phyloP scores from a whole-genome alignment of 2,329 filamentous ascomycete genomes.

The Colletotrichum paranaense region DNA sequence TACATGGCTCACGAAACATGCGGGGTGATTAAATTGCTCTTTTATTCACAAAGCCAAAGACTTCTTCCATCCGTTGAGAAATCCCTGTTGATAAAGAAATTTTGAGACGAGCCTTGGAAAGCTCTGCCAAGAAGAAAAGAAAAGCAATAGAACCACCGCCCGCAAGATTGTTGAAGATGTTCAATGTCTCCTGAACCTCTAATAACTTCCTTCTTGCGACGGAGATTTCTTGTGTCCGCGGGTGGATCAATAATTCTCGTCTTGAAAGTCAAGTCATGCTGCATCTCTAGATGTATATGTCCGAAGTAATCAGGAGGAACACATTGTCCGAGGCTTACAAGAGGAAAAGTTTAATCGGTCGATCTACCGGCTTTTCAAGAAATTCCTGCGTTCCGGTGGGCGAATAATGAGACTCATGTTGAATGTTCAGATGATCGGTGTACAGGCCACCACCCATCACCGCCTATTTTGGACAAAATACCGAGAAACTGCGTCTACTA shows the following conservation, averaged over 20 bases:
- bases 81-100: too few relatives aligned
- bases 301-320: background rate
- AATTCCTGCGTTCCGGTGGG: background rate
- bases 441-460: background rate
- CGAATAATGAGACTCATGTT: background rate
- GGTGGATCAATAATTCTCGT: background rate
- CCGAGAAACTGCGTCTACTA: background rate
- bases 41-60: too few relatives aligned
- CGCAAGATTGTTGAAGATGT: too few relatives aligned
- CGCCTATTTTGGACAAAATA: conserved; percentile 11
- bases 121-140: too few relatives aligned
- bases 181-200: too few relatives aligned
- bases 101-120: too few relatives aligned
- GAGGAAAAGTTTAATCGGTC: background rate
- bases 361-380: background rate
- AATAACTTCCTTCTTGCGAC: background rate
- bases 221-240: background rate
- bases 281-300: background rate
- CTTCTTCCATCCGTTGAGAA: too few relatives aligned
- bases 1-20: too few relatives aligned
- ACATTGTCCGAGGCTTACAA: background rate
- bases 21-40: too few relatives aligned
- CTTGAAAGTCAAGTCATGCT: background rate
- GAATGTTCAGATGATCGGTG: background rate
- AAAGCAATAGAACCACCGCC: too few relatives aligned